Evolutionary conservation across 2,329 filamentous ascomycete genomes (phyloP).

Genomic region (Helicocarpus griseus): DNA sequence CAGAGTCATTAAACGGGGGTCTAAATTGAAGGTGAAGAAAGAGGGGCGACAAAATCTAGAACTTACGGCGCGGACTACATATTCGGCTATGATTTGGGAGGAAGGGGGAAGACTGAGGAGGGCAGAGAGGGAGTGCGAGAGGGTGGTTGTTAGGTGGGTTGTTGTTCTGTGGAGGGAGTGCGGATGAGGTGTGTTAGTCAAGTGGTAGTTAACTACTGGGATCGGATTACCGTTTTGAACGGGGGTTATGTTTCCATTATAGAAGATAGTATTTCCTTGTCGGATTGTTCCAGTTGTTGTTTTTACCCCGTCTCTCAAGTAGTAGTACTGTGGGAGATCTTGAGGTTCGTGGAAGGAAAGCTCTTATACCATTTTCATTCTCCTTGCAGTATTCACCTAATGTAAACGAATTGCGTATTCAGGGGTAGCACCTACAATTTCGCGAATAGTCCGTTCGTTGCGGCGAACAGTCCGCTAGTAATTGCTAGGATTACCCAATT

Average conservation of each 20-base stretch:
- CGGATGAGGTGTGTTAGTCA: neutral
- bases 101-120: constrained; percentile 40
- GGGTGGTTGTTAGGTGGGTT: constrained; percentile 46
- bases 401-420: too few relatives aligned
- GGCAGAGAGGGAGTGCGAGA: constrained; percentile 39
- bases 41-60: too few relatives aligned
- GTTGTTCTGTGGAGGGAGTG: constrained; percentile 41
- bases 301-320: too few relatives aligned
- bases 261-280: too few relatives aligned
- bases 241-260: neutral
- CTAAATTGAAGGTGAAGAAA: neutral
- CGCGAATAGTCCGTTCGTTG: constrained; percentile 57
- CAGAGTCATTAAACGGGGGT: neutral
- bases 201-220: neutral
- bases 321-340: too few relatives aligned
- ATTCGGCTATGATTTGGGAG: constrained; percentile 33
- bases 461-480: constrained; percentile 52
- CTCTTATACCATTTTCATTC: too few relatives aligned
- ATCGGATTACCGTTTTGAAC: neutral
- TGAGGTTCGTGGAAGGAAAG: too few relatives aligned
- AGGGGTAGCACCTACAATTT: constrained; percentile 42
- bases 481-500: constrained; percentile 48
- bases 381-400: too few relatives aligned
- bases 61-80: constrained; percentile 44
- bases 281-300: too few relatives aligned